Evolutionary conservation across 352 stramenopile genomes (phyloP).

Genomic region (Phytophthora hybrid): DNA sequence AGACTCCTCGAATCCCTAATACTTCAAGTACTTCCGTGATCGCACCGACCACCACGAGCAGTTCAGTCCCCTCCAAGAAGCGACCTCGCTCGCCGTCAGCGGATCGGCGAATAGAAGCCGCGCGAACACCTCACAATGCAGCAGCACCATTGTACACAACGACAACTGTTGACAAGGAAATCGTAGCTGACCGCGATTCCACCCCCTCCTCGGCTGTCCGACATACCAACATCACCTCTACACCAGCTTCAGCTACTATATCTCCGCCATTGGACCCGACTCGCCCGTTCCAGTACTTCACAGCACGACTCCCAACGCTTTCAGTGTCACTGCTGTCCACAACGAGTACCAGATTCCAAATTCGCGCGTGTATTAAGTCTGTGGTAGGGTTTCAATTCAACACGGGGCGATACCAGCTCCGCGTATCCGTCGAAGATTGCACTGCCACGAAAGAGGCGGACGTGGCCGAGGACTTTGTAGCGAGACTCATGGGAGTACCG

Average conservation of each 20-base stretch:
- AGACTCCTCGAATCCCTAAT: slow-evolving; percentile 48
- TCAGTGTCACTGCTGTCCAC: slow-evolving; percentile 18
- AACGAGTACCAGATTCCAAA: slow-evolving; percentile 43
- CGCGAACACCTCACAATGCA: slow-evolving; percentile 8
- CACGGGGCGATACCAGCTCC: slow-evolving; percentile 71
- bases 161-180: slow-evolving; percentile 1
- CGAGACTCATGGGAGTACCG: slow-evolving; percentile 77
- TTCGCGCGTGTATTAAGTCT: slow-evolving; percentile 85
- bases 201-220: slow-evolving; percentile 9
- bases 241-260: neutral
- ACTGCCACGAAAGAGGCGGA: slow-evolving; percentile 61
- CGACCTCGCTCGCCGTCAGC: slow-evolving; percentile 38
- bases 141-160: neutral
- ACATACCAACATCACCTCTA: slow-evolving; percentile 9
- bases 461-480: slow-evolving; percentile 67
- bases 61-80: slow-evolving; percentile 35
- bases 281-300: slow-evolving; percentile 67
- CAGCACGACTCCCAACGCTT: slow-evolving; percentile 28
- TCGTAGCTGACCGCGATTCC: neutral
- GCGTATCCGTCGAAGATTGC: slow-evolving; percentile 82
- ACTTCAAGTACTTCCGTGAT: neutral
- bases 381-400: slow-evolving; percentile 86
- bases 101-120: slow-evolving; percentile 1
- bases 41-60: neutral
- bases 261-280: slow-evolving; percentile 23